These are phyloP conservation scores for Phellinidium pouzarii DNA, from an alignment of 1,284 basidiomycete genomes.

Conservation along the genomic window DNA sequence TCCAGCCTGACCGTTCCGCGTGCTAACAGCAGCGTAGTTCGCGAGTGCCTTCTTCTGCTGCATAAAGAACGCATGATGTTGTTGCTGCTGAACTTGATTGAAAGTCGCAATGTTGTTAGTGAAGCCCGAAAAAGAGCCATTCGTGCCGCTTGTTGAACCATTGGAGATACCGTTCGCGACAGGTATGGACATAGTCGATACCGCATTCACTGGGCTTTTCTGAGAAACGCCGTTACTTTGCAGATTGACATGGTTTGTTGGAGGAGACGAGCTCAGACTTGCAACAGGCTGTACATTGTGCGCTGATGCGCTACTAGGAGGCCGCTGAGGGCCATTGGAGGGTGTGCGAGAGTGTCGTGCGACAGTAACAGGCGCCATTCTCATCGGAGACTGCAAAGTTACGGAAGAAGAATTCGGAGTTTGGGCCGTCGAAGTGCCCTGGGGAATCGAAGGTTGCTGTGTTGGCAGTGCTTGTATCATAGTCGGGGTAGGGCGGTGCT, in stretches of 20 bases:
- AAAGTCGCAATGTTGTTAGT: constrained; percentile 26
- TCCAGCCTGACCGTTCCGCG: constrained; percentile 26
- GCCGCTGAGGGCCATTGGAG: constrained; percentile 47
- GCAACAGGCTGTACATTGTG: constrained; percentile 23
- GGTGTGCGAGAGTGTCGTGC: constrained; percentile 52
- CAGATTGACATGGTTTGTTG: constrained; percentile 15
- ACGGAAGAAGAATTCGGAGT: constrained; percentile 37
- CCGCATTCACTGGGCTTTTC: constrained; percentile 1
- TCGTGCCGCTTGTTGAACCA: constrained; percentile 9
- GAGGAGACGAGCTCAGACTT: constrained; percentile 22
- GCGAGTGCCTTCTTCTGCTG: constrained; percentile 50
- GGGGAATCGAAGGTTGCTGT: constrained; percentile 22
- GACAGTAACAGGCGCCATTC: constrained; percentile 38
- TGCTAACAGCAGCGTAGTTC: constrained; percentile 24
- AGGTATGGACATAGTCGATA: background rate
- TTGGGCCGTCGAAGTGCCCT: constrained; percentile 42
- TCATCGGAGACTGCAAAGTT: constrained; percentile 23
- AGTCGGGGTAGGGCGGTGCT: constrained; percentile 16
- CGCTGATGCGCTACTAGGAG: constrained; percentile 28
- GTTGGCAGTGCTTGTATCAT: background rate
- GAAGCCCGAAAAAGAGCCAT: constrained; percentile 1
- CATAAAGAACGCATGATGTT: constrained; percentile 31
- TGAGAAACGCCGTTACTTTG: constrained; percentile 6
- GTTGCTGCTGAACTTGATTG: constrained; percentile 26
- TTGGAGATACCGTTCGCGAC: constrained; percentile 11